phyloP scores from a whole-genome alignment of 2,329 filamentous ascomycete species.

The Colletotrichum chlorophyti region DNA sequence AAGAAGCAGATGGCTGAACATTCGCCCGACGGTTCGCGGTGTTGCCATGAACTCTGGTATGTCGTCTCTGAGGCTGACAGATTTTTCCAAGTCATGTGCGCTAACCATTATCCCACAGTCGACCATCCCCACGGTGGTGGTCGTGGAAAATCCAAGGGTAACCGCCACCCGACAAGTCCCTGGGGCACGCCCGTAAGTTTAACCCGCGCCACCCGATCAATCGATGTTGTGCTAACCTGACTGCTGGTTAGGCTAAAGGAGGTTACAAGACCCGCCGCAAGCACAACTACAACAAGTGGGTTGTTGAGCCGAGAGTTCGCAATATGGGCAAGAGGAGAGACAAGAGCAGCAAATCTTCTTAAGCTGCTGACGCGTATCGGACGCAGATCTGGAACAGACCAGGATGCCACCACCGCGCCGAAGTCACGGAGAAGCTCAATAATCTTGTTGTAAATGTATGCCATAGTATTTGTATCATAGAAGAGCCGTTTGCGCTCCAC shows the following conservation, averaged over 20 bases:
- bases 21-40: conserved; percentile 94
- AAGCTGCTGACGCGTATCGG: not conserved
- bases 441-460: conserved; percentile 19
- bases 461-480: conserved; percentile 26
- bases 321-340: conserved; percentile 90
- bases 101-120: conserved; percentile 50
- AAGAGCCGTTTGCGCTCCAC: not conserved
- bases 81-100: no score
- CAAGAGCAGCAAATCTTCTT: conserved; percentile 48
- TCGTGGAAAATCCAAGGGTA: conserved; percentile 99
- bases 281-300: conserved; percentile 89
- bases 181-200: conserved; percentile 95
- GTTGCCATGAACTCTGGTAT: conserved; percentile 96
- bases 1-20: conserved; percentile 90
- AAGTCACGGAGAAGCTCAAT: not conserved
- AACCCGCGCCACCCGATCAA: no score
- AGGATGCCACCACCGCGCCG: not conserved
- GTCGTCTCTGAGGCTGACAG: no score
- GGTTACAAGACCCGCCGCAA: conserved; percentile 92
- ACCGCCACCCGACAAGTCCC: conserved; percentile 90
- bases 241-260: conserved; percentile 68
- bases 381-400: not conserved
- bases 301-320: conserved; percentile 81
- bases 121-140: conserved; percentile 99
- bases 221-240: conserved; percentile 42